Conservation (phyloP, 202 grass and related monocot genomes). For the Brachypodium distachyon region DNA sequence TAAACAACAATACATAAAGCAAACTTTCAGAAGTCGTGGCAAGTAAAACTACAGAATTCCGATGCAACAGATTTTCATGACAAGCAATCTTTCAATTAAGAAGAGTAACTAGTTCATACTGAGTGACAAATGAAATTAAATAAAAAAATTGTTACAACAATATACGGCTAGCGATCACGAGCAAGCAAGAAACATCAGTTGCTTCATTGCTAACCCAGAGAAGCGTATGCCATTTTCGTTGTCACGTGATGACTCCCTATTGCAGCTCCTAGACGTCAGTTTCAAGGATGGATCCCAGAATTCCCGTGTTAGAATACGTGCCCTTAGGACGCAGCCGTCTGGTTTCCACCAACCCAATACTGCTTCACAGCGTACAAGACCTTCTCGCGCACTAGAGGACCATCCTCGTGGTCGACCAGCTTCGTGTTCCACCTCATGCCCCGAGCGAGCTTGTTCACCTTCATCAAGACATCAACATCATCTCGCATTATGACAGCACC, state of each 20-base stretch:
- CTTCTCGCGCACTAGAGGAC: slow-evolving; percentile 62
- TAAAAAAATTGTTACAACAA: slow-evolving; percentile 36
- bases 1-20: background rate
- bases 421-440: slow-evolving; percentile 95
- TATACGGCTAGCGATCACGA: background rate
- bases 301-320: background rate
- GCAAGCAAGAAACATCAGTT: slow-evolving; percentile 2
- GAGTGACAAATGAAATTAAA: background rate
- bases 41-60: background rate
- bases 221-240: background rate
- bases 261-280: background rate
- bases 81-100: background rate
- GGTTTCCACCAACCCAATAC: slow-evolving; percentile 79
- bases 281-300: slow-evolving; percentile 10
- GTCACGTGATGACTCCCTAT: background rate
- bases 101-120: background rate
- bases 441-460: slow-evolving; percentile 61
- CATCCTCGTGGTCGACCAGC: slow-evolving; percentile 86
- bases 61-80: background rate
- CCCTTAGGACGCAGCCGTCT: slow-evolving; percentile 46
- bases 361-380: slow-evolving; percentile 81
- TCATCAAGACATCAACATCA: slow-evolving; percentile 49
- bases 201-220: background rate
- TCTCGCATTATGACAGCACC: slow-evolving; percentile 78
- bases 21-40: background rate